A percentile compares a stretch with the other conserved stretches of the same genome.
Conservation (phyloP, 2,329 filamentous ascomycete species). For the Scleromitrula shiraiana region DNA sequence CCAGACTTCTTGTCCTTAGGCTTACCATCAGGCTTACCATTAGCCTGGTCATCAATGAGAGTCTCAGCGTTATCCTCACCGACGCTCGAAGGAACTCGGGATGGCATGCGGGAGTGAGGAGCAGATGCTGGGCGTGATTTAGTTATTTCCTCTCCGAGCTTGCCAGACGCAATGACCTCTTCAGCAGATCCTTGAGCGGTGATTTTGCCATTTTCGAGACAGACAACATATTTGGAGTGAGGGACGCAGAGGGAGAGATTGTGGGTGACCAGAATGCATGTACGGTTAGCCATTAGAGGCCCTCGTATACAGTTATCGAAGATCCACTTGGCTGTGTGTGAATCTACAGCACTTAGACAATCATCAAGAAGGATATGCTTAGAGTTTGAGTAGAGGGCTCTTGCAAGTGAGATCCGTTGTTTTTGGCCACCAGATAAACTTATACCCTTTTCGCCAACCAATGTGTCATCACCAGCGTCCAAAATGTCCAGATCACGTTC, state of each 20-base stretch:
- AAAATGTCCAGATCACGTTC: constrained; percentile 89
- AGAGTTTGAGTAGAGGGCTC: constrained; percentile 92
- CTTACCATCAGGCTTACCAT: constrained; percentile 36
- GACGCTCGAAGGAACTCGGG: constrained; percentile 68
- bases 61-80: constrained; percentile 54
- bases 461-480: constrained; percentile 82
- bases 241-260: constrained; percentile 86
- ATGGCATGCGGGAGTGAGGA: constrained; percentile 64
- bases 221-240: constrained; percentile 69
- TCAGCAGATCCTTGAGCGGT: constrained; percentile 66
- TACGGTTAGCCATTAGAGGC: constrained; percentile 78
- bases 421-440: constrained; percentile 95
- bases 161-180: constrained; percentile 78
- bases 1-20: constrained; percentile 33
- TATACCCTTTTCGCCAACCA: constrained; percentile 96
- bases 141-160: constrained; percentile 75
- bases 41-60: constrained; percentile 43
- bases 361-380: constrained; percentile 88
- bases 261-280: constrained; percentile 92
- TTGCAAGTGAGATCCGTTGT: constrained; percentile 92
- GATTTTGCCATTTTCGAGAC: constrained; percentile 81
- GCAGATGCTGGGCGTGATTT: constrained; percentile 67
- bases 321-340: constrained; percentile 96
- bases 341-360: constrained; percentile 92
- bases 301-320: constrained; percentile 89